Base-by-base conservation (phyloP, 2,329 filamentous ascomycete genomes). In the Anisogramma anomala region DNA sequence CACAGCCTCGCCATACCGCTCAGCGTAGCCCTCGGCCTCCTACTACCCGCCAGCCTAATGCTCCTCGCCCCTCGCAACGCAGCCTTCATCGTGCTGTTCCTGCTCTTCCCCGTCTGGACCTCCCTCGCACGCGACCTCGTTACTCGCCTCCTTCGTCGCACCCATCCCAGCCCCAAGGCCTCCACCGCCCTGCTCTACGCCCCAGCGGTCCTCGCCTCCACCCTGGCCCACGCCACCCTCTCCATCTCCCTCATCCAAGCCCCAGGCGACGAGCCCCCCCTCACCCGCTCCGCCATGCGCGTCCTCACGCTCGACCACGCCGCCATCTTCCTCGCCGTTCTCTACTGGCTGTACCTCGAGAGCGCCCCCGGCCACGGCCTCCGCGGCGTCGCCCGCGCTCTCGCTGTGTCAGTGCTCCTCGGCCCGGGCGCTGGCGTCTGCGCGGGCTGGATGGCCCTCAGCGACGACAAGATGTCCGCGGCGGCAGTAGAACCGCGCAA, bases 291-390 rank as follows among this genome's bases (percentile, higher is more conserved):
- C 10, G 62, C 61, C 0, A 52, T 67, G 36, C 56, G 55, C 34
- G 66, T 71, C 39, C 61, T 74, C 39, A 61, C 65, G 51, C 63
- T 74, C 34, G 63, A 74, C 45, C 47, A 60, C 5, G 53, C 62
- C 18, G 70, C 66, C 46, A 57, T 71, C 33, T 58, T 55, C 2
- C 54, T 66, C 49, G 71, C 69, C 1, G 63, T 71, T 4, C 47
- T 72, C 23, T 74, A 73, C 52, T 74, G 70, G 69, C 55, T 73
- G 25, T 53, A 72, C 28, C 66, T 69, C 13, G 71, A 74, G 53
- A 63, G 65, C 0, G 69, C 69, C 14, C 64, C 64, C 61, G 53
- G 55, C n/a, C n/a, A n/a, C 7, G 55, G 55, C 5, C 51, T 52
- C 4, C 27, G 50, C 1, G 41, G 55, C 8, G 22, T 23, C 22